Conservation (phyloP, 2,329 filamentous ascomycete genomes). For the Sclerotiophoma versabilis region DNA sequence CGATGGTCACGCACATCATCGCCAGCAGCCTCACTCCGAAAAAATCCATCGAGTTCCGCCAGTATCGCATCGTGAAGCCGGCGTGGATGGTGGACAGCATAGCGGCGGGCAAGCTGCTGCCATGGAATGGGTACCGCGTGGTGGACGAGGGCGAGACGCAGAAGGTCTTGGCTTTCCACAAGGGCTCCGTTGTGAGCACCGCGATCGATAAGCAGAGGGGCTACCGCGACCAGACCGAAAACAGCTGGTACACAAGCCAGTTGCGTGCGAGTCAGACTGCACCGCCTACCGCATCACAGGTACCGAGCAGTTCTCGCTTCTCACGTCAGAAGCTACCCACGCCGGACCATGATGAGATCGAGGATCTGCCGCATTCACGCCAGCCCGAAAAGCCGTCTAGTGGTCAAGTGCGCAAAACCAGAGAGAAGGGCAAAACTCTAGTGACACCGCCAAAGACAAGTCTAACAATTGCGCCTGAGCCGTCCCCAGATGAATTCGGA, state of each 20-base stretch:
- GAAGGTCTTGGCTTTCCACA: conserved; percentile 71
- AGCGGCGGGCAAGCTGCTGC: conserved; percentile 77
- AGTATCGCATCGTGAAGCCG: conserved; percentile 91
- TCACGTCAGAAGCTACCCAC: conserved; percentile 35
- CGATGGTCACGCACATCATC: conserved; percentile 93
- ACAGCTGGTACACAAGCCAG: conserved; percentile 82
- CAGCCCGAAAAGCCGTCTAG: conserved; percentile 41
- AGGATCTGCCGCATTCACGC: conserved; percentile 41
- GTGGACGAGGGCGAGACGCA: conserved; percentile 85
- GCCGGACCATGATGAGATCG: conserved; percentile 33
- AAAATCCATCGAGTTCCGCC: conserved; percentile 85
- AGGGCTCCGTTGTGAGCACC: conserved; percentile 72
- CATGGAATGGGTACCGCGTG: conserved; percentile 86
- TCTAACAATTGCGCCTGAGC: conserved; percentile 26
- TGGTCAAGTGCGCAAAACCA: neutral
- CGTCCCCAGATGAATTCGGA: conserved; percentile 7
- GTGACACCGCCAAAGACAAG: conserved; percentile 44
- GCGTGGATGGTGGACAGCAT: conserved; percentile 94
- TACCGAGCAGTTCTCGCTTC: conserved; percentile 34
- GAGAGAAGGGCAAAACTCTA: conserved; percentile 20
- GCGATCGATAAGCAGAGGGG: conserved; percentile 65
- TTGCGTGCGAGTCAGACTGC: conserved; percentile 55
- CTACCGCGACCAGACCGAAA: conserved; percentile 82
- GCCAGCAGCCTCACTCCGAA: conserved; percentile 89
- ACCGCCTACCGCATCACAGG: conserved; percentile 36